Evolutionary conservation across 2,329 filamentous ascomycete species (phyloP), one percentile per base, ranked within the genome.

Genomic region (Colletotrichum camelliae): DNA sequence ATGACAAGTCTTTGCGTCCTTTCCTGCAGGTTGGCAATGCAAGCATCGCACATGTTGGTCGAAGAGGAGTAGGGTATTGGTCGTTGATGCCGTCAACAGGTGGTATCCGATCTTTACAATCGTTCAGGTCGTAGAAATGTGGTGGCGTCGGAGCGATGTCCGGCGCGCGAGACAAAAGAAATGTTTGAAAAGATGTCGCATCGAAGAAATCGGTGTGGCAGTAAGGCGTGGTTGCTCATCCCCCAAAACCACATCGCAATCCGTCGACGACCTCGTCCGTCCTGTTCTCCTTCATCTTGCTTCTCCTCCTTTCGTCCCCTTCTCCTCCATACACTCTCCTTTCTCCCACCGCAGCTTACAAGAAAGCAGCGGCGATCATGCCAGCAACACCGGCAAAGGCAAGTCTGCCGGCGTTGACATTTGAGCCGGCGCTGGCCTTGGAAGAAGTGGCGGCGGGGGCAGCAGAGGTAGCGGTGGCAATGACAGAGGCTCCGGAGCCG

Each of bases 331-430:
- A 16, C 4, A 5, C 29, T 33, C 10, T 31, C 27, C 9, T 21
- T 16, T 15, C 21, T 35, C 58, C 60, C 16, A 21, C 18, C n/a
- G n/a, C 55, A n/a, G 48, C 73, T 86, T 90, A 92, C 81, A 92
- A 82, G 73, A 92, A 77, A n/a, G 86, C 88, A 18, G 87, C 87
- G 62, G 85, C 85, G n/a, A 89, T 80, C 78, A 90, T 86, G 69
- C 88, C 89, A 58, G 86, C 86, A 61, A 90, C 80, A 67, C 87
- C 89, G n/a, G 86, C 88, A 52, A 89, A 79, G 39, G 86, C 87
- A 15, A 90, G 80, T 61, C 86, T 85, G 67, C 85, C 83, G 18
- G 86, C 86, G 58, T 86, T 84, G 57, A 91, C 82, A 27, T 81
- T 78, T 29, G 83, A 79, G 7, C 84, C 79, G 57, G 83, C 81